Conservation (phyloP, 129 eudicot species). For the Escallonia rubra region DNA sequence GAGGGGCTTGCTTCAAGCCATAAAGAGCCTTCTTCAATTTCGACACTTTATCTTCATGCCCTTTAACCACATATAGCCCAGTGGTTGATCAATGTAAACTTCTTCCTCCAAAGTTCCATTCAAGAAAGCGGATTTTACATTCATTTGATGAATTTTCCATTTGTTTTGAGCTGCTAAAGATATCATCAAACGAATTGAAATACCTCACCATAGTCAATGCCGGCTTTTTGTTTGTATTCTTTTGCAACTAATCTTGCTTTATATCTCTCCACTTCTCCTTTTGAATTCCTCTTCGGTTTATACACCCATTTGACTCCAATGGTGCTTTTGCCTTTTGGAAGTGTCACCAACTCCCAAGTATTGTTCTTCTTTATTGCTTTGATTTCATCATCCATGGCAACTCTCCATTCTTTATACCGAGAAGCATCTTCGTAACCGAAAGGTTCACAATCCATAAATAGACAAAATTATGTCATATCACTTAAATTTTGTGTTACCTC, state of each 20-base stretch:
- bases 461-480: background rate
- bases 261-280: no score
- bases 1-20: background rate
- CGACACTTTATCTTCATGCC: no score
- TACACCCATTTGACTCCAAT: conserved; percentile 16
- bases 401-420: background rate
- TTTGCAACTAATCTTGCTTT: no score
- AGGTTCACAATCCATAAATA: background rate
- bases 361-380: conserved; percentile 2
- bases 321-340: background rate
- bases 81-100: no score
- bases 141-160: conserved; percentile 9
- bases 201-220: no score
- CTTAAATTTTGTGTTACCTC: no score
- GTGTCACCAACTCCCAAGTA: conserved; percentile 5
- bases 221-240: no score
- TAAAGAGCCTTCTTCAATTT: no score
- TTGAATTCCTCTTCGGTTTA: conserved; percentile 3
- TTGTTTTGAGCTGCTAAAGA: background rate
- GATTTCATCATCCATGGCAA: no score
- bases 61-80: no score
- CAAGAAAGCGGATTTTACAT: no score
- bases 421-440: background rate
- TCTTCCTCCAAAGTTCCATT: no score
- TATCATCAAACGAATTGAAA: background rate